These are phyloP conservation scores for Kalmusia sp. DNA, from an alignment of 2,329 filamentous ascomycete species.

Conservation along the genomic window DNA sequence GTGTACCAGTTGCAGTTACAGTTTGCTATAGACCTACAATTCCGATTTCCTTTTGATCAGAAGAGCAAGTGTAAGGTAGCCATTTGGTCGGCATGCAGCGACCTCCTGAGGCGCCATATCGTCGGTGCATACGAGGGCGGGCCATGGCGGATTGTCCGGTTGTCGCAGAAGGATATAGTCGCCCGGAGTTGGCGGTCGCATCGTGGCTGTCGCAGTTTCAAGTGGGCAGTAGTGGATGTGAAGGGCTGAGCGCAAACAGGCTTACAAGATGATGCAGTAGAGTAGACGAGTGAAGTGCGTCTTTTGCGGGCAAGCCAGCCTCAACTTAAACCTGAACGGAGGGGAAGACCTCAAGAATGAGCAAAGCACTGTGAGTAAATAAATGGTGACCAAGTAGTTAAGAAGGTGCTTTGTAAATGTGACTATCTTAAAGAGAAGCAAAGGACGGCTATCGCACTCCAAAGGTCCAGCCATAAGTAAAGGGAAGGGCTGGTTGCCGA, in stretches of 20 bases:
- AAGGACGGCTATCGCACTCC: not conserved
- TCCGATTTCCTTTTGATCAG: conserved; percentile 15
- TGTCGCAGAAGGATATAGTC: conserved; percentile 18
- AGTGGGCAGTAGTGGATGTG: too few relatives aligned
- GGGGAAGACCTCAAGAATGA: too few relatives aligned
- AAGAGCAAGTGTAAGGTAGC: conserved; percentile 21
- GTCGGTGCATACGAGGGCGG: conserved; percentile 28
- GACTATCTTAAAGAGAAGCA: not conserved
- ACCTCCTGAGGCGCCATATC: conserved; percentile 20
- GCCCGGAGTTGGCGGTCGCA: conserved; percentile 10
- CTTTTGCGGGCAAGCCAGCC: too few relatives aligned
- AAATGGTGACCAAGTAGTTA: too few relatives aligned
- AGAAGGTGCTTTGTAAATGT: not conserved
- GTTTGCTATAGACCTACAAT: conserved; percentile 20
- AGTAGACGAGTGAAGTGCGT: too few relatives aligned
- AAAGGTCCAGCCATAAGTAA: not conserved
- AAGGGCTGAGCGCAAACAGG: too few relatives aligned
- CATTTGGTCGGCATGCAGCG: conserved; percentile 14
- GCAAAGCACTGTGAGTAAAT: too few relatives aligned
- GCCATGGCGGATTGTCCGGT: conserved; percentile 17
- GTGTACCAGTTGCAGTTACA: not conserved
- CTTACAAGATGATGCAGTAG: too few relatives aligned
- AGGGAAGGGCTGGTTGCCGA: not conserved
- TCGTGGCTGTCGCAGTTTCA: not conserved
- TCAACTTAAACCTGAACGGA: too few relatives aligned